Evolutionary conservation across 805 yeast species (phyloP), one percentile per base, ranked within the genome.

Genomic region (Candida cerambycidarum): DNA sequence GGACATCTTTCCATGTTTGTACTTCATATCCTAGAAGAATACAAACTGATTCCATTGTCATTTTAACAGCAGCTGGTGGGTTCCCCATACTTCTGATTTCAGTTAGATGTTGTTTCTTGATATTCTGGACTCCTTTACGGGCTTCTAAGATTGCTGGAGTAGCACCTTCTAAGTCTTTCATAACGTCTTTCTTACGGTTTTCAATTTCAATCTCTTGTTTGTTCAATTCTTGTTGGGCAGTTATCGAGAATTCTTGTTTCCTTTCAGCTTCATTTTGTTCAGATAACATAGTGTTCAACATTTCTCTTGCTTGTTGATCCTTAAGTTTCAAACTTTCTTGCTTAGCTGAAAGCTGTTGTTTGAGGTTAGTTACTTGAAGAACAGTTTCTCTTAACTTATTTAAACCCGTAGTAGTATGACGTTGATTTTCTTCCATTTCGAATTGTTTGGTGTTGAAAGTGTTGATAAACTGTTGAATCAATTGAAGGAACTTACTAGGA

Each of bases 191-290:
- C 47, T 79, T 73, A 27, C 95, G 73, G 10, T 61, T 64, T 3
- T 69, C 67, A 5, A 92, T 78, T 41, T 77, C 79, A 2, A 57
- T 55, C 41, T 88, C 92, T 52, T 88, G 95, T 28, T 69, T 71
- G 23, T 75, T 80, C 24, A 92, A 67, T 5, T 88, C 82, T 13
- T 72, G 75, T 52, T 85, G 87, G 9, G 92, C 84, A 38, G 80
- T 85, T 3, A 85, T 65, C 0, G 96, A 87, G 6, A 93, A 89
- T 46, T 86, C 96, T 45, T 85, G 85, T 52, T 85, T 89, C 49
- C 96, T 71, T 58, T 92, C 98, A 0, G 97, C 92, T 53, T 89
- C 96, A 56, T 87, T 89, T 57, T 92, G 98, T 32, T 89, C 95
- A 1, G 73, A 63, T 11, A 92, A 73, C 86, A 92, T 88, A 42